Evolutionary conservation across 1,284 basidiomycete genomes (phyloP), one percentile per base, ranked within the genome.

Genomic region (Earliella scabrosa): DNA sequence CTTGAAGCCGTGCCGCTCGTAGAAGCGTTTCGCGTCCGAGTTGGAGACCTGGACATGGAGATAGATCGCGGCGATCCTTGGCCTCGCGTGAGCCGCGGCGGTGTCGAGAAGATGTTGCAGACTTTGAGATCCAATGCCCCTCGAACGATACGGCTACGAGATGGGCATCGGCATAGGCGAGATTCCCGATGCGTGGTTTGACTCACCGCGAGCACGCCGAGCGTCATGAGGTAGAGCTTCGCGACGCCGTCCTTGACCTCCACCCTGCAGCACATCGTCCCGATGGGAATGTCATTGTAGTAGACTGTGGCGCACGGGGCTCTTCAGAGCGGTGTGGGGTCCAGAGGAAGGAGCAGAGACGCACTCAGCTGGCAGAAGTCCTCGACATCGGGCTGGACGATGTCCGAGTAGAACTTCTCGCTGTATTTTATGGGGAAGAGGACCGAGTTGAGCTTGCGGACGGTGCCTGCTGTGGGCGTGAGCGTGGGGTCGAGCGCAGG

Each of bases 241-340:
- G 74, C 75, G 65, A 79, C 74, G 39, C 75, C 80, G 66, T 85
- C 82, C 63, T 82, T 81, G 50, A 76, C 80, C 71, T 93, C 90
- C 57, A 92, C 70, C 50, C 88, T 82, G 75, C 90, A 92, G 71
- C 89, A 92, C 63, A 92, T 82, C 4, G 86, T 91, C 59, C 91
- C 90, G 59, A 93, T 85, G 49, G 91, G 91, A 55, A 93, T 79
- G 73, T 93, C 91, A 74, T 92, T 93, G 73, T 87, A 92, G 72
- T 93, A 93, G 43, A 92, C 90, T 93, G 65, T 18, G 39, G 43
- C n/a, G n/a, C n/a, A n/a, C n/a, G 31, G 35, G 39, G 21, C 10
- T 24, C 13, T 27, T 31, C 27, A 27, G 29, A 38, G 24, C 2
- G 18, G 36, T 29, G 10, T 26, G 29, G 16, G 20, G 20, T 23